Evolutionary conservation across 352 stramenopile species (phyloP).

Genomic region (Achlya hypogyna): DNA sequence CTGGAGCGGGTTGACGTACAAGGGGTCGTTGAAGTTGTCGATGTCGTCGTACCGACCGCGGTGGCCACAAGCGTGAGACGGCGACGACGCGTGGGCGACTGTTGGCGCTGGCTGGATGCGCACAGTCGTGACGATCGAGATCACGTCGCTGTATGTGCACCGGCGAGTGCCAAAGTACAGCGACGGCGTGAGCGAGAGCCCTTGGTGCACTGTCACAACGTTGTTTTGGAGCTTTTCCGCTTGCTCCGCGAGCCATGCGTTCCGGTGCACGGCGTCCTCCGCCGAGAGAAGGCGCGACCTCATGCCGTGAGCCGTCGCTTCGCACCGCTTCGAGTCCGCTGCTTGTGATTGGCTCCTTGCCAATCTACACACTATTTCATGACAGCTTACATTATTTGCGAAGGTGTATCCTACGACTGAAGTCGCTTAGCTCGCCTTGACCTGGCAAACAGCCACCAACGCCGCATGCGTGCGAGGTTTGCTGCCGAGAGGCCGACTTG

Average conservation of each 20-base stretch:
- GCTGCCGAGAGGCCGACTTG: no score
- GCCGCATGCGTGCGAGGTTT: no score
- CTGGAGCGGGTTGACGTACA: conserved; percentile 25
- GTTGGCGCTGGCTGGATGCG: not conserved
- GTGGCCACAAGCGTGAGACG: no score
- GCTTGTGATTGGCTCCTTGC: not conserved
- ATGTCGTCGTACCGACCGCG: not conserved
- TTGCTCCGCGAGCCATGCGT: conserved; percentile 14
- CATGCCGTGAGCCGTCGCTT: not conserved
- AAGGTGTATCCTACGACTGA: no score
- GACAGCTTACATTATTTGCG: no score
- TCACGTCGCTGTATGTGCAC: conserved; percentile 63
- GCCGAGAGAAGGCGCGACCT: not conserved
- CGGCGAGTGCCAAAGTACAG: conserved; percentile 66
- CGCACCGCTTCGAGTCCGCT: not conserved
- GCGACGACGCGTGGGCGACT: not conserved
- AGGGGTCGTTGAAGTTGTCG: conserved; percentile 11
- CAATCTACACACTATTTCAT: no score
- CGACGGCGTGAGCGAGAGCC: conserved; percentile 38
- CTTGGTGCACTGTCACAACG: conserved; percentile 52
- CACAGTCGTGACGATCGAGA: conserved; percentile 55
- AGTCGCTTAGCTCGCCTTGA: no score
- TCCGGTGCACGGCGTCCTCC: not conserved
- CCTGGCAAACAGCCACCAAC: no score
- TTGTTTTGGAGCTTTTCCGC: conserved; percentile 33